Evolutionary conservation across 2,329 filamentous ascomycete genomes (phyloP).

Genomic region (Stemphylium vesicarium): DNA sequence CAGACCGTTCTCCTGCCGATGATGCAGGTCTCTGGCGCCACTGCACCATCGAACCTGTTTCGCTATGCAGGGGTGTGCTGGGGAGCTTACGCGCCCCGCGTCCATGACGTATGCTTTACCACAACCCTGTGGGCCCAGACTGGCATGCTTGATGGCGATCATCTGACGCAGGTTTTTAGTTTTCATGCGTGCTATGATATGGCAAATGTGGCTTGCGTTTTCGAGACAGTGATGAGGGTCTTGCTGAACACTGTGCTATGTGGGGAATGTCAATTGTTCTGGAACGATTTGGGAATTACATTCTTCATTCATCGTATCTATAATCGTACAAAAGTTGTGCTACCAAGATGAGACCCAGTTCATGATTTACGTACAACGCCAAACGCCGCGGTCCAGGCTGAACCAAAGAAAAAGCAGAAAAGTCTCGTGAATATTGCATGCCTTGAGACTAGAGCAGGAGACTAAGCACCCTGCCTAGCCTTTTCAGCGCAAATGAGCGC

Average conservation of each 20-base stretch:
- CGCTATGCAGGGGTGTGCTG: slow-evolving; percentile 16
- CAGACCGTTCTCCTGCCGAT: slow-evolving; percentile 15
- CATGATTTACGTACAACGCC: neutral
- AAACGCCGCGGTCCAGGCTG: neutral
- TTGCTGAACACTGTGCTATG: neutral
- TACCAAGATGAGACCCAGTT: neutral
- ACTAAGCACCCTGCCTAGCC: slow-evolving; percentile 54
- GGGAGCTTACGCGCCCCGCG: slow-evolving; percentile 19
- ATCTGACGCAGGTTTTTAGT: slow-evolving; percentile 8
- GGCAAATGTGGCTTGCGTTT: neutral
- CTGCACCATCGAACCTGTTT: slow-evolving; percentile 35
- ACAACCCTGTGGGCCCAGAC: slow-evolving; percentile 6
- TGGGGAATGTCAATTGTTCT: too few species aligned
- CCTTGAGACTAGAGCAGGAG: neutral
- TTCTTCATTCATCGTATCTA: neutral
- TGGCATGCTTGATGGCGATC: slow-evolving; percentile 12
- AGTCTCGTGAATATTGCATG: neutral
- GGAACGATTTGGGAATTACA: neutral
- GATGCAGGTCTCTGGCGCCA: slow-evolving; percentile 28
- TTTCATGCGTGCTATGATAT: neutral
- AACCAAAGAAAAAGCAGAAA: neutral
- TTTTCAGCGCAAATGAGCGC: slow-evolving; percentile 61
- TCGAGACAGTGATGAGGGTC: neutral
- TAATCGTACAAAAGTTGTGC: slow-evolving; percentile 12
- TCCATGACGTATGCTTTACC: slow-evolving; percentile 40